Conservation (phyloP, 2,329 filamentous ascomycete species). For the Colletotrichum trifolii region DNA sequence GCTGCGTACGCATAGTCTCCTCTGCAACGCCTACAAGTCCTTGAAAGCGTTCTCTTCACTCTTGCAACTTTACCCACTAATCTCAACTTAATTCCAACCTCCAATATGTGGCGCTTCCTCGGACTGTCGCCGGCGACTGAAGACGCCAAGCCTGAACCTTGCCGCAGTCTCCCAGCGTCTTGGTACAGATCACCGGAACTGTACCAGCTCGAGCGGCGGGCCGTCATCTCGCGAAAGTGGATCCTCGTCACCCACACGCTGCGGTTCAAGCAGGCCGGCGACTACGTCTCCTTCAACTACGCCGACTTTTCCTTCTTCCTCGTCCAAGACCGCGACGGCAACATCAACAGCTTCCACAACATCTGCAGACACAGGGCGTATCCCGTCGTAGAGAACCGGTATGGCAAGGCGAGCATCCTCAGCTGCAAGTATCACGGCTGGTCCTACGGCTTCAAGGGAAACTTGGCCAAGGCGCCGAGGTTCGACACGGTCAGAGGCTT, state of each 20-base stretch:
- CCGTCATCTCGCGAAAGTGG: constrained; percentile 53
- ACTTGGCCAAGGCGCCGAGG: constrained; percentile 54
- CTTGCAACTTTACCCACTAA: constrained; percentile 8
- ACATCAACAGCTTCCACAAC: constrained; percentile 40
- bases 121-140: constrained; percentile 13
- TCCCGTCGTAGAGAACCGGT: constrained; percentile 37
- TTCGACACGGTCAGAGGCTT: constrained; percentile 53
- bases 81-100: background rate
- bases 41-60: background rate
- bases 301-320: constrained; percentile 40
- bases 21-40: background rate
- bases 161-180: constrained; percentile 39
- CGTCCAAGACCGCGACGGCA: constrained; percentile 38
- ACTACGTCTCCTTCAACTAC: constrained; percentile 38
- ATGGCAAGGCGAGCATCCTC: constrained; percentile 35
- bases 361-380: constrained; percentile 39
- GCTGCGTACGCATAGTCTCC: constrained; percentile 12
- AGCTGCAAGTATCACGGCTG: constrained; percentile 55
- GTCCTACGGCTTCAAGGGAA: constrained; percentile 55
- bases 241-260: constrained; percentile 41
- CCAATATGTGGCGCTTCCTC: constrained; percentile 29
- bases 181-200: constrained; percentile 45
- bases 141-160: constrained; percentile 24
- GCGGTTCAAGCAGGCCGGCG: constrained; percentile 37
- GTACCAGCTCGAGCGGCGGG: constrained; percentile 52